These are phyloP conservation scores for Bruguiera sexangula DNA, from an alignment of 345 rosid species.

Conservation along the genomic window DNA sequence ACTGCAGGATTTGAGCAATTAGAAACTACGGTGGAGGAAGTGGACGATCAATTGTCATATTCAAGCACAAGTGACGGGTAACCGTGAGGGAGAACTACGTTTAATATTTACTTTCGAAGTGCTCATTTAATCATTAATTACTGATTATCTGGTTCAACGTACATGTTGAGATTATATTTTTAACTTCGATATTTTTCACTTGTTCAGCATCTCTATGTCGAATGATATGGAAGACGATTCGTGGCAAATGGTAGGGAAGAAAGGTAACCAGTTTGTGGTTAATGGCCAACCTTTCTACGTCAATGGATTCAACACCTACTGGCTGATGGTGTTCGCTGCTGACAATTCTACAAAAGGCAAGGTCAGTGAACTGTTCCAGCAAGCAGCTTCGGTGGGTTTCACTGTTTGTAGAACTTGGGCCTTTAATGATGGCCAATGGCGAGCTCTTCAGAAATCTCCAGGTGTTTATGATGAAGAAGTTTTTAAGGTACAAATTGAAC, in stretches of 20 bases:
- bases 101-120: neutral
- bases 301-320: constrained; percentile 94
- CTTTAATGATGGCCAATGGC: constrained; percentile 94
- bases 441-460: constrained; percentile 89
- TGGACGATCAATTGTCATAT: constrained; percentile 11
- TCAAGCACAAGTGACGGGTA: constrained; percentile 24
- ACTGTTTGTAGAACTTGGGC: constrained; percentile 99
- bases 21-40: constrained; percentile 20
- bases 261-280: constrained; percentile 67
- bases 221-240: constrained; percentile 45
- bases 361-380: constrained; percentile 75
- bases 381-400: constrained; percentile 82
- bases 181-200: neutral
- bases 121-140: too few relatives aligned
- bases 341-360: constrained; percentile 83
- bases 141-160: too few relatives aligned
- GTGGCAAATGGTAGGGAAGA: constrained; percentile 78
- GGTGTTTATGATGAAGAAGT: constrained; percentile 86
- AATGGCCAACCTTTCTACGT: constrained; percentile 79
- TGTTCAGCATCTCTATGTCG: constrained; percentile 19
- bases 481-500: constrained; percentile 51
- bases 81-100: neutral
- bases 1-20: constrained; percentile 10
- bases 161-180: too few relatives aligned
- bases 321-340: constrained; percentile 92